Evolutionary conservation across 257 asterid genomes (phyloP).

Genomic region (Osmanthus fragrans): DNA sequence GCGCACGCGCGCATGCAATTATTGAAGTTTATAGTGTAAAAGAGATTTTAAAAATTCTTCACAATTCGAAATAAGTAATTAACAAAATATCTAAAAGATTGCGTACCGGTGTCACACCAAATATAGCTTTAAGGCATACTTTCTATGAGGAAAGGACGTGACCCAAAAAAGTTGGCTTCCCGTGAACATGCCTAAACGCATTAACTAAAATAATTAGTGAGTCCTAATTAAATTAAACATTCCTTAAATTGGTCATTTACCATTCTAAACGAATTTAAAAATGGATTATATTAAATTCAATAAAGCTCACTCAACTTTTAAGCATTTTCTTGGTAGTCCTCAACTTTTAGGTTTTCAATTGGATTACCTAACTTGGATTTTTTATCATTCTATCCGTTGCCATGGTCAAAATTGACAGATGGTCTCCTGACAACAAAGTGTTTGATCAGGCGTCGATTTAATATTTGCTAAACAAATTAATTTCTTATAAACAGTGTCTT

Average conservation of each 20-base stretch:
- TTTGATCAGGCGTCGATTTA: neutral
- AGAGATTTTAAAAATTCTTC: too few relatives aligned
- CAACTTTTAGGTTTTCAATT: neutral
- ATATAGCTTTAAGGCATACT: neutral
- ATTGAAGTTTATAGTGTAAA: neutral
- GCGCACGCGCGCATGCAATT: too few relatives aligned
- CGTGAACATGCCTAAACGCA: conserved; percentile 20
- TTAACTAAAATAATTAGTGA: conserved; percentile 8
- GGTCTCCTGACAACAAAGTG: neutral
- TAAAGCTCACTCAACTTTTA: neutral
- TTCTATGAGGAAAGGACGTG: neutral
- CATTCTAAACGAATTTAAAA: neutral
- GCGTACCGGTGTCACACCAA: neutral
- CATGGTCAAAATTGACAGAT: neutral
- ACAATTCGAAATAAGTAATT: neutral
- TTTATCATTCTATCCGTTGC: neutral
- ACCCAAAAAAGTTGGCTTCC: neutral
- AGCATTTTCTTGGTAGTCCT: neutral
- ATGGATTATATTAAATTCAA: neutral
- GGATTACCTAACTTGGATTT: neutral
- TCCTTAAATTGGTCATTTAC: neutral
- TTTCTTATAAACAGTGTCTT: too few relatives aligned
- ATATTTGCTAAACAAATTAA: too few relatives aligned
- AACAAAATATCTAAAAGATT: neutral
- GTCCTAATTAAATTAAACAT: conserved; percentile 7